Percentiles rank a stretch among this genome's conserved stretches.
Conservation (phyloP, 768 basidiomycete genomes). For the Phlebiopsis flavidoalba region DNA sequence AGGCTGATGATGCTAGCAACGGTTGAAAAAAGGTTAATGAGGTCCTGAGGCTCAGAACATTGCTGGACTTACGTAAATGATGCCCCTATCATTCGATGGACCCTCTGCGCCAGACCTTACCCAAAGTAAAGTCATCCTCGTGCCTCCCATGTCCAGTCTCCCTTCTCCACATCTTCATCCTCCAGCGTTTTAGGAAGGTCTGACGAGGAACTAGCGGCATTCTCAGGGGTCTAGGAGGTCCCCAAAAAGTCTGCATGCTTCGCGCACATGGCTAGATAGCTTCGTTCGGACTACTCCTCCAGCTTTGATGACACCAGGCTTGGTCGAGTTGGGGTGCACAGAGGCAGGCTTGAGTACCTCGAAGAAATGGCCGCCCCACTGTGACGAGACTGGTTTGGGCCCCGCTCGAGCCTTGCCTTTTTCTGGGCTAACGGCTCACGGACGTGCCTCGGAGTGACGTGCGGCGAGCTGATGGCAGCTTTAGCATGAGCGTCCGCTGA, state of each 20-base stretch:
- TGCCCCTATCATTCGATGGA: constrained; percentile 37
- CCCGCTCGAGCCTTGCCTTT: constrained; percentile 7
- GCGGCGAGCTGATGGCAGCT: neutral
- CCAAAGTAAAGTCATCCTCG: constrained; percentile 63
- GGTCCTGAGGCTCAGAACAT: neutral
- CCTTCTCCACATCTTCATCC: constrained; percentile 19
- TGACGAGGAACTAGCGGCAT: neutral
- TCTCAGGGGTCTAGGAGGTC: constrained; percentile 13
- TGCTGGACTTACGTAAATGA: constrained; percentile 53
- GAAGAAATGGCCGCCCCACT: constrained; percentile 49
- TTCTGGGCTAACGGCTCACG: neutral
- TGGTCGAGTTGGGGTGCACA: constrained; percentile 28
- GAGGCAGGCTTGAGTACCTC: constrained; percentile 48
- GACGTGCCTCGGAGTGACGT: neutral
- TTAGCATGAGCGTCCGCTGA: neutral
- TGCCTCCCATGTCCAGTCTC: constrained; percentile 61
- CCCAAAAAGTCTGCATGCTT: constrained; percentile 25
- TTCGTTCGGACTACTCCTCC: constrained; percentile 18
- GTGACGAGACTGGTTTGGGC: neutral
- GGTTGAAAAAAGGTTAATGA: neutral
- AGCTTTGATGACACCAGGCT: constrained; percentile 47
- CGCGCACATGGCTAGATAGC: constrained; percentile 26
- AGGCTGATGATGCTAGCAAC: constrained; percentile 45
- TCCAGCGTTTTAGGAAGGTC: constrained; percentile 2
- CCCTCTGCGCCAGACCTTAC: constrained; percentile 51